phyloP scores from a whole-genome alignment of 2,329 filamentous ascomycete genomes.

The Fusarium sp. region DNA sequence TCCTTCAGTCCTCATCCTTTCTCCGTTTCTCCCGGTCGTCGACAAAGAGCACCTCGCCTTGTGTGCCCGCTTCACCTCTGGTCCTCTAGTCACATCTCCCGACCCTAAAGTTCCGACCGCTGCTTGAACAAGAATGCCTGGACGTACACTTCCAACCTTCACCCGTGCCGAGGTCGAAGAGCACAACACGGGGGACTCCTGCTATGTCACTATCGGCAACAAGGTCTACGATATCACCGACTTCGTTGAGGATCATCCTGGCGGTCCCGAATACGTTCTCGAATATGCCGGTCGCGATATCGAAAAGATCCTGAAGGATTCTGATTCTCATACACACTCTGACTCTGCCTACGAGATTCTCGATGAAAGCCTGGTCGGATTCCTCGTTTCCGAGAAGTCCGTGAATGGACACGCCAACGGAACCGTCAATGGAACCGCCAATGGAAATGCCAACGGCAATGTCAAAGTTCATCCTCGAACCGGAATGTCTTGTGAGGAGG shows the following conservation, averaged over 20 bases:
- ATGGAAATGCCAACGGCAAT: slow-evolving; percentile 48
- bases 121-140: slow-evolving; percentile 73
- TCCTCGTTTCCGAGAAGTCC: slow-evolving; percentile 72
- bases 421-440: slow-evolving; percentile 42
- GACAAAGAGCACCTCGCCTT: slow-evolving; percentile 23
- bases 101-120: slow-evolving; percentile 24
- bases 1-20: slow-evolving; percentile 6
- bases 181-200: slow-evolving; percentile 83
- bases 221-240: slow-evolving; percentile 96
- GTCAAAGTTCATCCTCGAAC: slow-evolving; percentile 70
- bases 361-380: slow-evolving; percentile 86
- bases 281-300: slow-evolving; percentile 93
- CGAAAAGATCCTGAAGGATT: slow-evolving; percentile 82
- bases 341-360: slow-evolving; percentile 96
- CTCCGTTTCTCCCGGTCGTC: slow-evolving; percentile 1
- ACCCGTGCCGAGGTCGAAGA: slow-evolving; percentile 81
- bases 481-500: slow-evolving; percentile 89
- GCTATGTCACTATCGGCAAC: slow-evolving; percentile 89
- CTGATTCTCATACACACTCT: slow-evolving; percentile 84
- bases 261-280: slow-evolving; percentile 86
- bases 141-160: slow-evolving; percentile 84
- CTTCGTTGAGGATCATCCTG: slow-evolving; percentile 90
- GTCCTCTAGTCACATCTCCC: slow-evolving; percentile 12
- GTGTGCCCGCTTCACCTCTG: slow-evolving; percentile 14
- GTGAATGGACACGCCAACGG: slow-evolving; percentile 49